Evolutionary conservation across 768 basidiomycete genomes (phyloP).

Genomic region (Tylopilus felleus): DNA sequence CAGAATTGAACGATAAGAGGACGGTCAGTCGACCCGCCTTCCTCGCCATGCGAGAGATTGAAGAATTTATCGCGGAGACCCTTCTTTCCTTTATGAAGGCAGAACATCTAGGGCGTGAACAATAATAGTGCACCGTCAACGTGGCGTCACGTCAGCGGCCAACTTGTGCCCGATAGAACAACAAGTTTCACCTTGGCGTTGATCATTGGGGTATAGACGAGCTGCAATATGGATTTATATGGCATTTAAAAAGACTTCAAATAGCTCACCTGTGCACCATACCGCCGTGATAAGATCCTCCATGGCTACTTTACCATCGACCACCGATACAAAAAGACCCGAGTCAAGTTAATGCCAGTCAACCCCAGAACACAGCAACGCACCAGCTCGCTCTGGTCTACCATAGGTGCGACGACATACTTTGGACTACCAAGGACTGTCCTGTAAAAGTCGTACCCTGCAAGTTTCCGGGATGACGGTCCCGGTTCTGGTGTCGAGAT

Average conservation of each 20-base stretch:
- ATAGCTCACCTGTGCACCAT: conserved; percentile 67
- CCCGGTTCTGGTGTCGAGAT: not conserved
- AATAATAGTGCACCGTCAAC: not conserved
- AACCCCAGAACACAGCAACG: conserved; percentile 28
- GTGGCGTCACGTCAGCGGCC: not conserved
- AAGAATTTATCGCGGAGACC: conserved; percentile 63
- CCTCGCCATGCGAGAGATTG: conserved; percentile 69
- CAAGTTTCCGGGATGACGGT: conserved; percentile 40
- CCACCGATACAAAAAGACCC: not conserved
- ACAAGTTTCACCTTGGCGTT: conserved; percentile 69
- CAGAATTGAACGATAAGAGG: conserved; percentile 94
- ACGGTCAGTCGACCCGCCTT: conserved; percentile 72
- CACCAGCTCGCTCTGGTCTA: conserved; percentile 95
- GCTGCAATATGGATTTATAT: conserved; percentile 36
- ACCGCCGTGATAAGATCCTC: conserved; percentile 77
- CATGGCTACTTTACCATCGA: conserved; percentile 63
- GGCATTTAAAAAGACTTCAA: not conserved
- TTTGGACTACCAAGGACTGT: conserved; percentile 80
- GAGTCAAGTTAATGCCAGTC: not conserved
- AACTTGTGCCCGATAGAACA: not conserved
- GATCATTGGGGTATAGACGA: conserved; percentile 98
- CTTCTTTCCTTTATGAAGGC: conserved; percentile 33
- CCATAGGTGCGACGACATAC: conserved; percentile 95
- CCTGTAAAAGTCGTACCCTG: conserved; percentile 82
- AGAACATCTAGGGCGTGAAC: conserved; percentile 52